Evolutionary conservation across 805 yeast genomes (phyloP).

Genomic region (Kockiozyma suomiensis): DNA sequence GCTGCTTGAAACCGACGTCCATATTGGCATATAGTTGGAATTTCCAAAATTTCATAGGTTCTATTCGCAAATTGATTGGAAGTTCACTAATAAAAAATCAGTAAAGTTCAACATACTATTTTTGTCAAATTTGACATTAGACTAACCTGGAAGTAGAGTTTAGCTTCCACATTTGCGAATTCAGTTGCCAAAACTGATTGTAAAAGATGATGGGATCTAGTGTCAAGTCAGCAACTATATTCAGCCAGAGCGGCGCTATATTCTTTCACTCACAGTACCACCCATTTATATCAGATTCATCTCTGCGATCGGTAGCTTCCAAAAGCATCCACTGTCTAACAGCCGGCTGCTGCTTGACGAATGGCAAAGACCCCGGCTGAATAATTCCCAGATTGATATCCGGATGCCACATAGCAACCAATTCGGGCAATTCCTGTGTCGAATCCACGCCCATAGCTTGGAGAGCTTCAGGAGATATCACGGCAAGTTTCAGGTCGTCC

Average conservation of each 20-base stretch:
- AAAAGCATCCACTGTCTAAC: constrained; percentile 36
- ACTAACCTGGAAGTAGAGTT: constrained; percentile 36
- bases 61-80: constrained; percentile 41
- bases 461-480: neutral
- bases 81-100: constrained; percentile 17
- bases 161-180: constrained; percentile 43
- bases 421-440: neutral
- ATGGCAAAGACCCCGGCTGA: constrained; percentile 35
- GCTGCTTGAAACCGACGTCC: constrained; percentile 42
- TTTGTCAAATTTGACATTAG: neutral
- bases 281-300: constrained; percentile 40
- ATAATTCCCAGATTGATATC: constrained; percentile 43
- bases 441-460: neutral
- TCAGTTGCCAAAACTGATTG: constrained; percentile 48
- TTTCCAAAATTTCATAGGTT: constrained; percentile 41
- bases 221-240: neutral
- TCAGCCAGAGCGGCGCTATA: too few relatives aligned
- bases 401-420: constrained; percentile 46
- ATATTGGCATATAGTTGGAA: constrained; percentile 41
- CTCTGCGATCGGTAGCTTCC: constrained; percentile 39
- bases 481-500: constrained; percentile 6
- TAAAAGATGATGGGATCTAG: constrained; percentile 43
- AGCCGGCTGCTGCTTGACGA: constrained; percentile 37
- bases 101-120: neutral
- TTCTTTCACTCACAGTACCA: constrained; percentile 42